Conservation (phyloP, 176 grass and related monocot species). For the Oryza glumipatula region DNA sequence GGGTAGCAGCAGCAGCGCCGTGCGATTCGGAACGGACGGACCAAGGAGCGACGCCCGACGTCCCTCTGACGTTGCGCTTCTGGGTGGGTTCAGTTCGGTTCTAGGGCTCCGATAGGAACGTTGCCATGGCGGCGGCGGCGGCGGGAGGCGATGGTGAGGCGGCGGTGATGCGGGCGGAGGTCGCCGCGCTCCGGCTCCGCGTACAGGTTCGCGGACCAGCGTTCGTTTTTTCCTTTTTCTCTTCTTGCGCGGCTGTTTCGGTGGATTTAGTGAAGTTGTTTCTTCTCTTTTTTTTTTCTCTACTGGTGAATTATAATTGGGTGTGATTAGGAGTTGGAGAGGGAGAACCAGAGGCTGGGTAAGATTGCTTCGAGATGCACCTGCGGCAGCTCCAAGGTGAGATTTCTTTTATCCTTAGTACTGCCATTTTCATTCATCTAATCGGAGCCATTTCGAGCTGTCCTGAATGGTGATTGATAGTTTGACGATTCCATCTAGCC, state of each 20-base stretch:
- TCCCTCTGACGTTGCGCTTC: no score
- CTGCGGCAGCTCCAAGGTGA: constrained; percentile 63
- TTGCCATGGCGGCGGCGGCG: constrained; percentile 43
- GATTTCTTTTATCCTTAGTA: background rate
- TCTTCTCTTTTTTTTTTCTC: background rate
- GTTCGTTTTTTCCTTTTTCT: background rate
- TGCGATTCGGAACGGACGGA: no score
- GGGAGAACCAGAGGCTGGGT: constrained; percentile 61
- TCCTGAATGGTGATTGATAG: background rate
- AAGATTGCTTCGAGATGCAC: constrained; percentile 53
- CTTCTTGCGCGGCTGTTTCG: background rate
- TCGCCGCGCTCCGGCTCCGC: constrained; percentile 27
- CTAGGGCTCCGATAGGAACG: constrained; percentile 46
- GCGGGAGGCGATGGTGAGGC: constrained; percentile 12
- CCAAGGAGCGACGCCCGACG: no score
- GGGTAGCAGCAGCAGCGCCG: no score
- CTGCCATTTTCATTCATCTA: constrained; percentile 13
- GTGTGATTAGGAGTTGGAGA: constrained; percentile 72
- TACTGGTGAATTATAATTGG: background rate
- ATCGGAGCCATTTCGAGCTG: background rate
- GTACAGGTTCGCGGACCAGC: constrained; percentile 22
- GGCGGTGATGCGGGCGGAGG: constrained; percentile 30
- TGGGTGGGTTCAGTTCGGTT: background rate
- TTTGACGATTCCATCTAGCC: background rate
- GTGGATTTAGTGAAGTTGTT: background rate